A percentile compares a stretch with the other conserved stretches of the same genome.
Evolutionary conservation across 2,329 filamentous ascomycete genomes (phyloP).

Genomic region (Phialophora tarda): DNA sequence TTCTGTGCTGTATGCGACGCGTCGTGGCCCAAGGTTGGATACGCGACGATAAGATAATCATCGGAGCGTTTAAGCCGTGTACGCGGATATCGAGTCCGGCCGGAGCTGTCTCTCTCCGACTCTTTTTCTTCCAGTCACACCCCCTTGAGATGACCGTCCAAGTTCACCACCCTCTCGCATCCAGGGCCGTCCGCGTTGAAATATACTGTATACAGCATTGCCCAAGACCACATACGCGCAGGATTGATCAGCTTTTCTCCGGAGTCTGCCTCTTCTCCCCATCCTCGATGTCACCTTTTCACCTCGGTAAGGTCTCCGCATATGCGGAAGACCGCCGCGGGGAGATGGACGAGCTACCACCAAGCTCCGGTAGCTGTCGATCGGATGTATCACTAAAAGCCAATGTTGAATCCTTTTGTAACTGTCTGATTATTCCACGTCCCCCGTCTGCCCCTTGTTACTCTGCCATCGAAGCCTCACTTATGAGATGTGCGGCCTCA

Average conservation of each 20-base stretch:
- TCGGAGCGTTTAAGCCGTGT: background rate
- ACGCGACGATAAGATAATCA: background rate
- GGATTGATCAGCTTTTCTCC: conserved; percentile 2
- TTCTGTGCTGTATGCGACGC: background rate
- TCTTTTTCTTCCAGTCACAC: background rate
- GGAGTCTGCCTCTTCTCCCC: conserved; percentile 14
- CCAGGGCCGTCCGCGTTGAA: background rate
- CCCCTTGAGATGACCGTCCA: background rate
- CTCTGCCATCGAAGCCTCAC: background rate
- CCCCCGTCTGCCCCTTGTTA: background rate
- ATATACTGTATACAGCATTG: background rate
- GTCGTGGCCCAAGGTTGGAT: background rate
- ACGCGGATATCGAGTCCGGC: background rate
- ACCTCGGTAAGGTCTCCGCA: conserved; percentile 21
- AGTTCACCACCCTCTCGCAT: background rate
- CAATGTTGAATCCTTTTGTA: conserved; percentile 6
- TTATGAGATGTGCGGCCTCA: background rate
- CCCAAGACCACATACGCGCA: background rate
- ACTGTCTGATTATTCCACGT: background rate
- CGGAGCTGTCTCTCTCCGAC: background rate
- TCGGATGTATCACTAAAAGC: conserved; percentile 7
- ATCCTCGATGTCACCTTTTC: background rate
- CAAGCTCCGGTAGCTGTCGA: background rate
- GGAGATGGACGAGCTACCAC: conserved; percentile 16
- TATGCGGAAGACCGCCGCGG: conserved; percentile 14